Conservation (phyloP, 371 early-diverging fungal species). For the Globomyces sp. region DNA sequence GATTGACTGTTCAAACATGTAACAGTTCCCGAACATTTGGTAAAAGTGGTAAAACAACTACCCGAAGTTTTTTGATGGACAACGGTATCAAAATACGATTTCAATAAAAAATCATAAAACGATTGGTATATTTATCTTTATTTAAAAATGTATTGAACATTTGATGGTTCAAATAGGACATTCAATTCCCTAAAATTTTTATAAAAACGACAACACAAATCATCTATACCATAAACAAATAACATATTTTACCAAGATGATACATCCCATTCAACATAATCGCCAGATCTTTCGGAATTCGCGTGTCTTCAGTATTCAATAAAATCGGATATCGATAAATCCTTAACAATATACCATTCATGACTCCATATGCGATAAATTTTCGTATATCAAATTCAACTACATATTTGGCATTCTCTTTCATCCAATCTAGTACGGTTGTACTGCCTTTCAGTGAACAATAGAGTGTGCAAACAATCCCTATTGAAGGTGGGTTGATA, state of each 20-base stretch:
- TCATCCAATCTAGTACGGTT: constrained; percentile 14
- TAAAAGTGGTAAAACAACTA: no score
- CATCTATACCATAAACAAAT: no score
- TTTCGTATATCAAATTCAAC: constrained; percentile 10
- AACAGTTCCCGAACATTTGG: no score
- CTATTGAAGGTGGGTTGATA: neutral
- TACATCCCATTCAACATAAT: constrained; percentile 7
- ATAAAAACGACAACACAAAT: no score
- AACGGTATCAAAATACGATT: no score
- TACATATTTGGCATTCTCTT: constrained; percentile 1
- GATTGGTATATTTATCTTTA: no score
- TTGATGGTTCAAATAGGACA: no score
- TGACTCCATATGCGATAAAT: constrained; percentile 12
- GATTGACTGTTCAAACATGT: no score
- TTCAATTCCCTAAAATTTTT: no score
- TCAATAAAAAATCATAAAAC: no score
- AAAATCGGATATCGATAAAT: constrained; percentile 9
- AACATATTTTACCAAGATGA: constrained; percentile 14
- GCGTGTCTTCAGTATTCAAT: neutral
- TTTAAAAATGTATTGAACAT: no score
- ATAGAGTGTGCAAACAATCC: constrained; percentile 14
- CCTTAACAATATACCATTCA: constrained; percentile 4
- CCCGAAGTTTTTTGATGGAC: no score
- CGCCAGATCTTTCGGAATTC: constrained; percentile 1
- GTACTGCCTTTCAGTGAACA: constrained; percentile 13